phyloP scores from a whole-genome alignment of 805 yeast genomes.

The Tetrapisispora namnaoensis region DNA sequence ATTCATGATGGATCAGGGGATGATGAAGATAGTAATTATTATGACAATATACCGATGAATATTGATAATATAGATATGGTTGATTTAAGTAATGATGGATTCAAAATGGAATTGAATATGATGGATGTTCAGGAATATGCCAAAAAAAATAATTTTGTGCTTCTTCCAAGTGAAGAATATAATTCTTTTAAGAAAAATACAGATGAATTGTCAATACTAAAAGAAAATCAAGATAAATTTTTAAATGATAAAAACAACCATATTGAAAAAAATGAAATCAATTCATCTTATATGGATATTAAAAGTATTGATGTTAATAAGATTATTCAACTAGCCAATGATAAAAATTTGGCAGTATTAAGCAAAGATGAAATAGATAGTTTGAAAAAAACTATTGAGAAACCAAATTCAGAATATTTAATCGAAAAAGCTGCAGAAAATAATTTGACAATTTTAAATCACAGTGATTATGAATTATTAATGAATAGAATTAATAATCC shows the following conservation, averaged over 20 bases:
- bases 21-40: not conserved
- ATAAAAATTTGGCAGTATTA: not conserved
- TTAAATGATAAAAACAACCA: not conserved
- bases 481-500: constrained; percentile 7
- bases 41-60: not conserved
- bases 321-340: not conserved
- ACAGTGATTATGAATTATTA: constrained; percentile 8
- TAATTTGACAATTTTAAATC: constrained; percentile 10
- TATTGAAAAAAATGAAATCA: not conserved
- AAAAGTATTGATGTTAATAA: not conserved
- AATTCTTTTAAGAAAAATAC: constrained; percentile 6
- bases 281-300: not conserved
- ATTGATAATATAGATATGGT: not conserved
- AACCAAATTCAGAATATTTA: constrained; percentile 18
- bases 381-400: constrained; percentile 11
- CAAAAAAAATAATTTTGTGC: constrained; percentile 5
- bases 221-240: not conserved
- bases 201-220: constrained; percentile 5
- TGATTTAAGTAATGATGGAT: not conserved
- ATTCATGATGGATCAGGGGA: not conserved
- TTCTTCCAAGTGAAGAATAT: constrained; percentile 8
- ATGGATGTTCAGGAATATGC: constrained; percentile 27
- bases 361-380: constrained; percentile 16
- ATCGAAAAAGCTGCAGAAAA: constrained; percentile 12
- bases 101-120: constrained; percentile 3